Evolutionary conservation across 805 yeast genomes (phyloP).

Genomic region (Starmerella sp.): DNA sequence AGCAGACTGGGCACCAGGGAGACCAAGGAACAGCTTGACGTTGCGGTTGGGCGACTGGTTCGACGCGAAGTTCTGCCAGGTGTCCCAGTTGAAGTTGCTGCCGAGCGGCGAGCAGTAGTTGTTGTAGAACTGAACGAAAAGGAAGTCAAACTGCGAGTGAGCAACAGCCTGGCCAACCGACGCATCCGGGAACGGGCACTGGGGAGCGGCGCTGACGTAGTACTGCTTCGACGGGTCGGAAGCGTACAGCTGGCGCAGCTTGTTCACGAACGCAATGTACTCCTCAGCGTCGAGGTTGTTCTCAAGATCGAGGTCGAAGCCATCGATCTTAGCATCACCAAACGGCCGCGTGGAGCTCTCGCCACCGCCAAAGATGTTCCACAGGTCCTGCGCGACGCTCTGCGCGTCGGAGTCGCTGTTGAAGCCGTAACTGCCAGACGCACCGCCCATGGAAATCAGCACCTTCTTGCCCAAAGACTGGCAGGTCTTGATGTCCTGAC

Average conservation of each 20-base stretch:
- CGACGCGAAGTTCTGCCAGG: conserved; percentile 59
- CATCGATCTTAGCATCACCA: conserved; percentile 68
- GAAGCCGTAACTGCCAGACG: conserved; percentile 48
- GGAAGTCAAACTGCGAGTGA: conserved; percentile 61
- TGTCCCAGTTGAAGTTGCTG: conserved; percentile 49
- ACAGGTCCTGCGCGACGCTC: conserved; percentile 41
- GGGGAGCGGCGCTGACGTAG: conserved; percentile 84
- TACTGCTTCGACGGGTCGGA: conserved; percentile 46
- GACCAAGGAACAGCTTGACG: conserved; percentile 61
- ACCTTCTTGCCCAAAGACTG: conserved; percentile 71
- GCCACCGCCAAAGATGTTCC: conserved; percentile 47
- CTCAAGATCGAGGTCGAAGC: conserved; percentile 71
- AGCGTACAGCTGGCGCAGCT: conserved; percentile 35
- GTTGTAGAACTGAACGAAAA: conserved; percentile 83
- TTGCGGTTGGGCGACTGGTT: conserved; percentile 52
- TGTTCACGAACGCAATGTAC: conserved; percentile 49
- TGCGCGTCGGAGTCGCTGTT: conserved; percentile 43
- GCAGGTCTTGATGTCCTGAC: conserved; percentile 59
- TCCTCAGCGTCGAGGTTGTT: conserved; percentile 44
- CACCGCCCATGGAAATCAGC: conserved; percentile 69
- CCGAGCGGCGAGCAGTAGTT: conserved; percentile 48
- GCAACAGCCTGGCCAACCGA: conserved; percentile 54
- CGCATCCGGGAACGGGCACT: conserved; percentile 79
- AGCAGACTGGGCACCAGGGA: conserved; percentile 50
- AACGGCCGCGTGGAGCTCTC: conserved; percentile 39